Base-by-base conservation (phyloP, 768 basidiomycete species). In the Xanthoconium purpureum region DNA sequence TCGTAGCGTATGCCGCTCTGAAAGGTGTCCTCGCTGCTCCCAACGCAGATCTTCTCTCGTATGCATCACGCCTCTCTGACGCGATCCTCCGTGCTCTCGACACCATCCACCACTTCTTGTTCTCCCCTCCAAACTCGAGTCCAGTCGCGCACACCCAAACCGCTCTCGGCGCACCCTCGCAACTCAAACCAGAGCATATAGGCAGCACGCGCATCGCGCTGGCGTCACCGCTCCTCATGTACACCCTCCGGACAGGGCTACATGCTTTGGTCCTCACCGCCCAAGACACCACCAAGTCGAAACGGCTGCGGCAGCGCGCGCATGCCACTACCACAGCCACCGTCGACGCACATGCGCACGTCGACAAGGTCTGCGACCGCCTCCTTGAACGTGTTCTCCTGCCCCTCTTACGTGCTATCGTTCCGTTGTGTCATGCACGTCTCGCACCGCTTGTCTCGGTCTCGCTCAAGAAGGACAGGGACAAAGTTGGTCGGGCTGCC, bases 161-260 rank as follows among this genome's bases (percentile, higher is more conserved):
- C 14, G 5, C 37, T 3, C 29, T 50, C 40, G 32, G 39, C 18
- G 11, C 39, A 33, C 48, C 47, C 3, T 3, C 13, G 12, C 58
- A 39, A 24, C 44, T 28, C 36, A 20, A 52, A 20, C 48, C 58
- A 20, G 61, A 51, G 43, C 50, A 66, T 28, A 50, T 61, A 39
- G 59, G 65, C 32, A 59, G 58, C 24, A 9, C 57, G 2, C 57
- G 65, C 28, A 61, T 71, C 4, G 59, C 63, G 2, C 36, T 69
- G 57, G 47, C 44, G 12, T 65, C 65, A 8, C 68, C 68, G 8
- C 60, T 71, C 35, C 59, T 71, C 32, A 51, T 48, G 45, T 66
- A 62, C 29, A 28, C 63, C 57, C 59, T 72, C 35, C 64, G 52
- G 8, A 57, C 56, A 6, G 61, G 56, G 13, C 24, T 72, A n/a